Conservation (phyloP, 2,329 filamentous ascomycete species). For the Aureobasidium sp. region DNA sequence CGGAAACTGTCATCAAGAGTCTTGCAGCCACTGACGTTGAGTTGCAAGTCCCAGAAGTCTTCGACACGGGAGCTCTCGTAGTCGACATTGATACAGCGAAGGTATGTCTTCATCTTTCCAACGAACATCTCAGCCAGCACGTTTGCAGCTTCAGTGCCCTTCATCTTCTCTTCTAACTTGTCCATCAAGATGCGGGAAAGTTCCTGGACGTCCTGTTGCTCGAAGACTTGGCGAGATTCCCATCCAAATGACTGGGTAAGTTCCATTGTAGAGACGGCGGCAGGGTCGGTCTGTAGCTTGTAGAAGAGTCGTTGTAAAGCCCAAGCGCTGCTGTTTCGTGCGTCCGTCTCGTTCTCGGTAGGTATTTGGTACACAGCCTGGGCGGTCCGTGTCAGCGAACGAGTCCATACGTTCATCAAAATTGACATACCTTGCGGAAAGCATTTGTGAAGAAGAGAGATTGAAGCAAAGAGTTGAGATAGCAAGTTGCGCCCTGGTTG, state of each 20-base stretch:
- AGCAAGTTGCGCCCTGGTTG: constrained; percentile 76
- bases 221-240: constrained; percentile 96
- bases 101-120: constrained; percentile 97
- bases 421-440: constrained; percentile 67
- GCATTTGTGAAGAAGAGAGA: constrained; percentile 56
- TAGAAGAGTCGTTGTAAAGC: constrained; percentile 92
- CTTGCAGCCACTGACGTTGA: constrained; percentile 92
- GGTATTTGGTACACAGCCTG: constrained; percentile 96
- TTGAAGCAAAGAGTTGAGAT: constrained; percentile 41
- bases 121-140: constrained; percentile 86
- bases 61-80: constrained; percentile 94
- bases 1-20: constrained; percentile 89
- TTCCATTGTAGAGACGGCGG: constrained; percentile 82
- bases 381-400: not conserved
- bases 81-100: constrained; percentile 95
- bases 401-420: not conserved
- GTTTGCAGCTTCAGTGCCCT: constrained; percentile 85
- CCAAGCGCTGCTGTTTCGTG: constrained; percentile 76
- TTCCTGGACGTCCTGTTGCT: constrained; percentile 98
- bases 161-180: constrained; percentile 95
- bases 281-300: constrained; percentile 76
- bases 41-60: constrained; percentile 98
- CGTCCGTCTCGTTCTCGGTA: constrained; percentile 72
- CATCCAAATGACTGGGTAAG: constrained; percentile 95
- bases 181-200: constrained; percentile 96